Conservation (phyloP, 352 stramenopile species). For the Bremia lactucae region DNA sequence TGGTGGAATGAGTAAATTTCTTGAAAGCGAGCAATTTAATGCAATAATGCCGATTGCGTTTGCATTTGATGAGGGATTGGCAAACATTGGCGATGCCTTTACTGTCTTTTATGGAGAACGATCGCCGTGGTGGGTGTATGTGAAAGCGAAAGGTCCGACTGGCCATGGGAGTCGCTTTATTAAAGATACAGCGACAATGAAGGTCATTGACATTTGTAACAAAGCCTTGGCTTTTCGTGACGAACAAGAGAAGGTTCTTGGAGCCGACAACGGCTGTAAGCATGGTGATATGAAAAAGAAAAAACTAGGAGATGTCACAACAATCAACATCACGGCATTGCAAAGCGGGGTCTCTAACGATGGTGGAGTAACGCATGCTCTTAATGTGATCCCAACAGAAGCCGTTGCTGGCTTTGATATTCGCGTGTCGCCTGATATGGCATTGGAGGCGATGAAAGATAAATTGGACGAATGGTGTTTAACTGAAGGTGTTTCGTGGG, state of each 20-base stretch:
- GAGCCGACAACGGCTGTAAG: constrained; percentile 65
- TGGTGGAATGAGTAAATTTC: constrained; percentile 88
- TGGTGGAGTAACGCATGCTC: constrained; percentile 75
- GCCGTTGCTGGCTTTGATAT: constrained; percentile 91
- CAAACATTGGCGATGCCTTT: constrained; percentile 80
- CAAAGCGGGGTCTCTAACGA: constrained; percentile 82
- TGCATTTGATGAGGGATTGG: constrained; percentile 92
- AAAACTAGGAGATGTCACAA: constrained; percentile 92
- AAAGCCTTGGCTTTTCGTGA: constrained; percentile 80
- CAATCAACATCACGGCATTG: constrained; percentile 91
- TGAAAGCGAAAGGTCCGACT: constrained; percentile 64
- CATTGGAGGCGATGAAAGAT: constrained; percentile 38
- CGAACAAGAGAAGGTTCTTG: constrained; percentile 81
- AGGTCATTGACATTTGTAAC: constrained; percentile 87
- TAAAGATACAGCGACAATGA: constrained; percentile 88
- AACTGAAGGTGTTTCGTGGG: constrained; percentile 81
- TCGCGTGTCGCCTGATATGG: constrained; percentile 85
- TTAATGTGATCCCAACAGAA: constrained; percentile 91
- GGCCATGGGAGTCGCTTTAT: constrained; percentile 91
- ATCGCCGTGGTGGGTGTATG: constrained; percentile 87
- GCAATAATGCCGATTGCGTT: constrained; percentile 74
- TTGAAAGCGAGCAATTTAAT: constrained; percentile 80
- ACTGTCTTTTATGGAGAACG: constrained; percentile 95
- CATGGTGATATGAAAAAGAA: constrained; percentile 88
- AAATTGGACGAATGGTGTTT: constrained; percentile 88